phyloP scores from a whole-genome alignment of 2,329 filamentous ascomycete species.

The Clarireedia homoeocarpa region DNA sequence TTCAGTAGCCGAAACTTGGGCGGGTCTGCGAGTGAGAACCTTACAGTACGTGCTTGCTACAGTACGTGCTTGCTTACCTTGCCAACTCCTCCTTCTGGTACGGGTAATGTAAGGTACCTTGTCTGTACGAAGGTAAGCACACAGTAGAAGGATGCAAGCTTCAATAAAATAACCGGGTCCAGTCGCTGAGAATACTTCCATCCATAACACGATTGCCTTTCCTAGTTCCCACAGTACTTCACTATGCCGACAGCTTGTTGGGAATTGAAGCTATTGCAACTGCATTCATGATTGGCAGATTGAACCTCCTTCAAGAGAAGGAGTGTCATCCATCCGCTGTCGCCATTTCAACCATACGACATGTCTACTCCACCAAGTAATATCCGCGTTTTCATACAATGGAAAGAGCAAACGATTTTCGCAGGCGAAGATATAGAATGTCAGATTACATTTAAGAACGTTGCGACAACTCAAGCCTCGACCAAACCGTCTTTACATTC shows the following conservation, averaged over 20 bases:
- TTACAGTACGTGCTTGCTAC: too few relatives aligned
- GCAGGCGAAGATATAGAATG: slow-evolving; percentile 94
- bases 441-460: slow-evolving; percentile 92
- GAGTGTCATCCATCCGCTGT: slow-evolving; percentile 12
- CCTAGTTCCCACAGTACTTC: slow-evolving; percentile 3
- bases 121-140: not conserved
- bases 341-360: slow-evolving; percentile 16
- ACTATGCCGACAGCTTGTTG: slow-evolving; percentile 20
- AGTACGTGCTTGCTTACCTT: too few relatives aligned
- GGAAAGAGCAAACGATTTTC: slow-evolving; percentile 91
- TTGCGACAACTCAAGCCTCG: slow-evolving; percentile 31
- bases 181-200: too few relatives aligned
- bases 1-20: too few relatives aligned
- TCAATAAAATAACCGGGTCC: not conserved
- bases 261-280: slow-evolving; percentile 12
- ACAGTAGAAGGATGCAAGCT: not conserved
- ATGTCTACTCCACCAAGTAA: slow-evolving; percentile 50
- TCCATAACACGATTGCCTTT: too few relatives aligned
- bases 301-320: slow-evolving; percentile 27
- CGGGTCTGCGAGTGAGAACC: too few relatives aligned
- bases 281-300: slow-evolving; percentile 28
- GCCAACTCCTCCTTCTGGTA: too few relatives aligned
- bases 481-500: slow-evolving; percentile 21
- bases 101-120: not conserved
- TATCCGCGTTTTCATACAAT: slow-evolving; percentile 92